phyloP scores from a whole-genome alignment of 805 yeast species.

The Lachancea dasiensis region DNA sequence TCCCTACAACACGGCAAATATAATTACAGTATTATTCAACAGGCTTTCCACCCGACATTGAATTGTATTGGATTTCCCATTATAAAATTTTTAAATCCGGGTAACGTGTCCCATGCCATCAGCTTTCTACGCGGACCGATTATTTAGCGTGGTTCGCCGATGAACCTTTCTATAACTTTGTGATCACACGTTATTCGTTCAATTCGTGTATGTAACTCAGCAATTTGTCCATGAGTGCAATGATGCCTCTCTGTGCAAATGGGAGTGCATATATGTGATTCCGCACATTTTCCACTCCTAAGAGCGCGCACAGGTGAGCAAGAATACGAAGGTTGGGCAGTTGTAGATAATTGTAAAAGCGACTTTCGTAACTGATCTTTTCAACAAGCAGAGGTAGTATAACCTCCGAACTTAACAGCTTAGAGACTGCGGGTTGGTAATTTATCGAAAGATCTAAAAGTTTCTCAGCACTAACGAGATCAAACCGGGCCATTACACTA shows the following conservation, averaged over 20 bases:
- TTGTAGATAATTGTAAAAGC: conserved; percentile 59
- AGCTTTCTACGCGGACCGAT: no score
- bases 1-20: background rate
- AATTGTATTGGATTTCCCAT: background rate
- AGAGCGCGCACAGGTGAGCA: conserved; percentile 30
- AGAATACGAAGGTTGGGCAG: conserved; percentile 40
- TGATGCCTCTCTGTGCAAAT: conserved; percentile 20
- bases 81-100: conserved; percentile 10
- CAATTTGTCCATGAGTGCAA: conserved; percentile 18
- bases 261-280: conserved; percentile 21
- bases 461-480: conserved; percentile 49
- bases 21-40: no score
- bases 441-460: conserved; percentile 39
- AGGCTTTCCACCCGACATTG: background rate
- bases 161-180: background rate
- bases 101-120: conserved; percentile 6
- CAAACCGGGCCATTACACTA: conserved; percentile 52
- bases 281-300: conserved; percentile 20
- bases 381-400: conserved; percentile 41
- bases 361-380: conserved; percentile 52
- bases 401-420: conserved; percentile 32
- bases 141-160: no score
- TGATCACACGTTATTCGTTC: conserved; percentile 3
- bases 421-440: conserved; percentile 12
- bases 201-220: conserved; percentile 21